phyloP scores from a whole-genome alignment of 441 rosid species.

The Gossypium schwendimanii region DNA sequence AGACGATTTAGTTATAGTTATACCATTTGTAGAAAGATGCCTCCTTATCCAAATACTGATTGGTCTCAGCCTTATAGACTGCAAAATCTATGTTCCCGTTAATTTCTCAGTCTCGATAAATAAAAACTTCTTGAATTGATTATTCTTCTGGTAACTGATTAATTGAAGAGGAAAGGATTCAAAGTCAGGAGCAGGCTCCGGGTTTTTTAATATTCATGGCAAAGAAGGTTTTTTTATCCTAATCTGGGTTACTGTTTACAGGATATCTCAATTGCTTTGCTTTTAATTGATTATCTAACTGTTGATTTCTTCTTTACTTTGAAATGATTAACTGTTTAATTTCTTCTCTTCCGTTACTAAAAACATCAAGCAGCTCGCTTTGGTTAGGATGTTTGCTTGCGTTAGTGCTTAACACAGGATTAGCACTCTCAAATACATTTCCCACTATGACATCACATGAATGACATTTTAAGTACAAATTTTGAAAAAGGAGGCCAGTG shows the following conservation, averaged over 20 bases:
- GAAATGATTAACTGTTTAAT: neutral
- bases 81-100: neutral
- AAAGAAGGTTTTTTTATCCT: neutral
- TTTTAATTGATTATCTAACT: neutral
- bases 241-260: neutral
- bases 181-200: neutral
- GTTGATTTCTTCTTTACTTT: neutral
- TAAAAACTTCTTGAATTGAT: neutral
- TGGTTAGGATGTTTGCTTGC: neutral
- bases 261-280: neutral
- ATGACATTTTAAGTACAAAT: neutral
- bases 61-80: neutral
- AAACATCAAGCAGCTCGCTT: neutral
- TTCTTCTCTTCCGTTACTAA: neutral
- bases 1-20: neutral
- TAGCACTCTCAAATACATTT: neutral
- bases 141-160: neutral
- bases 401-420: neutral
- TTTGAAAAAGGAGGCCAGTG: neutral
- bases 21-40: neutral
- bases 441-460: neutral
- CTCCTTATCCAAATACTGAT: neutral
- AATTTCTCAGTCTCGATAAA: neutral
- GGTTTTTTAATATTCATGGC: neutral
- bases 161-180: neutral